Conservation (phyloP, 805 yeast species). For the Nakazawaea molendinolei region DNA sequence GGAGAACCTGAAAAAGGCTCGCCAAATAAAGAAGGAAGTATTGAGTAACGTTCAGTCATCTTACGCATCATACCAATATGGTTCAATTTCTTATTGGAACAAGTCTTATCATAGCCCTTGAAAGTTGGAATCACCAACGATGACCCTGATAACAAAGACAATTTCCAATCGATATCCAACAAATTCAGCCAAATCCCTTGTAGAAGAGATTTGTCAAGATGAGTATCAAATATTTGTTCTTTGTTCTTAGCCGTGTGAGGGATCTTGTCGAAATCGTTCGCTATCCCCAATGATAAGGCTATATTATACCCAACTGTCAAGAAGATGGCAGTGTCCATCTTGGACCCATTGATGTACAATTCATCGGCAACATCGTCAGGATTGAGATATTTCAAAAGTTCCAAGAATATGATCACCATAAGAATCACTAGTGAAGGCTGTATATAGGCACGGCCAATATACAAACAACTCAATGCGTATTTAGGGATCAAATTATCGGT, state of each 20-base stretch:
- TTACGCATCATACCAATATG: slow-evolving; percentile 9
- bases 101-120: slow-evolving; percentile 3
- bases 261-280: background rate
- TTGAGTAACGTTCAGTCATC: slow-evolving; percentile 3
- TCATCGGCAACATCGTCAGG: slow-evolving; percentile 8
- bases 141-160: background rate
- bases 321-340: background rate
- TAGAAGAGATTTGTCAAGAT: background rate
- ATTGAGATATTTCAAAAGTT: slow-evolving; percentile 2
- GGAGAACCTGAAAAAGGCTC: background rate
- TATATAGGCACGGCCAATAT: slow-evolving; percentile 1
- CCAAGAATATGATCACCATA: slow-evolving; percentile 1
- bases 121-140: slow-evolving; percentile 7
- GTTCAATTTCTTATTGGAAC: background rate
- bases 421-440: slow-evolving; percentile 3
- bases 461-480: slow-evolving; percentile 4
- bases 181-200: slow-evolving; percentile 8
- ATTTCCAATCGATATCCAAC: slow-evolving; percentile 5
- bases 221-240: background rate
- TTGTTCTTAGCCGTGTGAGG: background rate
- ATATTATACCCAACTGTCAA: background rate
- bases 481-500: slow-evolving; percentile 2
- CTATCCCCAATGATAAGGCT: slow-evolving; percentile 3
- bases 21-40: background rate
- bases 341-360: background rate